These are phyloP conservation scores for Physaria fendleri DNA, from an alignment of 345 rosid species.

Conservation along the genomic window DNA sequence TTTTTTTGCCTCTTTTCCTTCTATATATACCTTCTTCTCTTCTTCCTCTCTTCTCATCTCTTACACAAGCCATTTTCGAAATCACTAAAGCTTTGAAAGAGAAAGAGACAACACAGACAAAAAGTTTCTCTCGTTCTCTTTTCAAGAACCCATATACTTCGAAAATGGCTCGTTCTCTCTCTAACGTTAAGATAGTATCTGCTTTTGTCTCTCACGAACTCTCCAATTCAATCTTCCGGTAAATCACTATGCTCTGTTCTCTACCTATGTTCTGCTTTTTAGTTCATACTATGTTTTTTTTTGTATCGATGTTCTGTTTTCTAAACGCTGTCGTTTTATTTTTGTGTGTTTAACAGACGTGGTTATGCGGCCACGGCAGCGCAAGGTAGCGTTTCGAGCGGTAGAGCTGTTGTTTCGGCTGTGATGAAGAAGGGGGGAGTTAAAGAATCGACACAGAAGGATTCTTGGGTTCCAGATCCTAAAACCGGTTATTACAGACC, in stretches of 20 bases:
- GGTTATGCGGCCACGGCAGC: constrained; percentile 31
- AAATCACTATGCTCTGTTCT: not conserved
- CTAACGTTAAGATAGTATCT: constrained; percentile 31
- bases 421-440: constrained; percentile 46
- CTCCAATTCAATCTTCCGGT: constrained; percentile 34
- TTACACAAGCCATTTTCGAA: constrained; percentile 7
- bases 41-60: constrained; percentile 11
- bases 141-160: not conserved
- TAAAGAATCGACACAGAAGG: constrained; percentile 38
- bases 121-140: constrained; percentile 17
- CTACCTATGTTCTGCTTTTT: not conserved
- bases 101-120: constrained; percentile 20
- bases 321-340: constrained; percentile 2
- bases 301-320: constrained; percentile 4
- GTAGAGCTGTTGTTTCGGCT: constrained; percentile 20
- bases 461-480: constrained; percentile 80
- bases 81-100: constrained; percentile 4
- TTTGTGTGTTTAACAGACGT: constrained; percentile 16
- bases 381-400: constrained; percentile 29
- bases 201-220: constrained; percentile 28
- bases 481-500: constrained; percentile 82
- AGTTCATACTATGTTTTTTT: not conserved
- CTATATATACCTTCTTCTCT: constrained; percentile 22
- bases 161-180: constrained; percentile 33
- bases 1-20: not conserved